Evolutionary conservation across 2,329 filamentous ascomycete genomes (phyloP).

Genomic region (Monilinia fructicola): DNA sequence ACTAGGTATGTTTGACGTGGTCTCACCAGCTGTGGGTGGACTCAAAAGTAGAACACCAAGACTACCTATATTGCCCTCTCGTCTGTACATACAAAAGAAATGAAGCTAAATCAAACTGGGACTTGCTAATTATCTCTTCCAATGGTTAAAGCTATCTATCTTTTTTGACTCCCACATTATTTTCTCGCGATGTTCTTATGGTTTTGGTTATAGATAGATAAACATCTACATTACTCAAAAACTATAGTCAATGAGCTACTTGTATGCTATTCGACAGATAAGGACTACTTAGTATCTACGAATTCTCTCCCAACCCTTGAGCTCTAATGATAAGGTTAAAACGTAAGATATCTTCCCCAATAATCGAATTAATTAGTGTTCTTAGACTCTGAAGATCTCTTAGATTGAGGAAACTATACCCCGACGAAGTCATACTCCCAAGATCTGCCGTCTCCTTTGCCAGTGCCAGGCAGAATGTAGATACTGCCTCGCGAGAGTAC

Average conservation of each 20-base stretch:
- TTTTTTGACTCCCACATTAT: not conserved
- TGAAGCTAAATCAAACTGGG: not conserved
- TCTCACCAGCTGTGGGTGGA: too few relatives aligned
- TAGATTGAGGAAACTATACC: too few relatives aligned
- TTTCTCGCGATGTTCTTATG: not conserved
- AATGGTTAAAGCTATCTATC: not conserved
- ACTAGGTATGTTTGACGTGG: too few relatives aligned
- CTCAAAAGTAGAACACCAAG: too few relatives aligned
- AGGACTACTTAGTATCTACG: too few relatives aligned
- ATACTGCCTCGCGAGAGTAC: not conserved
- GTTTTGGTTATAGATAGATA: not conserved
- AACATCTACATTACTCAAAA: not conserved
- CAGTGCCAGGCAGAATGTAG: not conserved
- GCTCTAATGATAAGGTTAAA: not conserved
- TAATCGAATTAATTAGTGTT: too few relatives aligned
- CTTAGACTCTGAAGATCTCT: too few relatives aligned
- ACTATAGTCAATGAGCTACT: not conserved
- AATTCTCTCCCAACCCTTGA: not conserved
- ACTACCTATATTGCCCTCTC: too few relatives aligned
- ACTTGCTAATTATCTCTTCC: not conserved
- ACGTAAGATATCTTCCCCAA: not conserved
- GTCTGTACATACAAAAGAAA: too few relatives aligned
- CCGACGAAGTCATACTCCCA: too few relatives aligned
- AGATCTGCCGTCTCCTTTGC: not conserved
- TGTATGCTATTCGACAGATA: not conserved